Percentiles rank a stretch among this genome's conserved stretches.
Evolutionary conservation across 768 basidiomycete species (phyloP).

Genomic region (Amanita inopinata): DNA sequence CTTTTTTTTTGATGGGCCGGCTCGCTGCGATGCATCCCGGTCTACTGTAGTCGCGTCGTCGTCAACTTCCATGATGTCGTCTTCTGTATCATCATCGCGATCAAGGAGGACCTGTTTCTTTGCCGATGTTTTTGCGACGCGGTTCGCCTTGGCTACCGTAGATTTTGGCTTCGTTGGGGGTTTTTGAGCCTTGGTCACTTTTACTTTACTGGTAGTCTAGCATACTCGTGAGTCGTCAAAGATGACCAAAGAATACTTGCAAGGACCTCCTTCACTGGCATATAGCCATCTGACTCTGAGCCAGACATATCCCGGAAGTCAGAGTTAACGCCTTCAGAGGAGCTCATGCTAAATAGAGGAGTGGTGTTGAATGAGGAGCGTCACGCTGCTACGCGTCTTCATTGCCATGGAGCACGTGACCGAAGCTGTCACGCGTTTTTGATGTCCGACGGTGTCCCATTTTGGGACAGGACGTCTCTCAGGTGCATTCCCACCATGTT

Average conservation of each 20-base stretch:
- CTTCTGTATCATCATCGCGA: conserved; percentile 53
- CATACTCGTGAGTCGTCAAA: conserved; percentile 3
- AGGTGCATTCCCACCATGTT: not conserved
- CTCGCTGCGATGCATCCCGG: conserved; percentile 20
- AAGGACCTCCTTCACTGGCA: conserved; percentile 49
- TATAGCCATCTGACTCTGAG: conserved; percentile 62
- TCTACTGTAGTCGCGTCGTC: conserved; percentile 32
- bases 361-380: not conserved
- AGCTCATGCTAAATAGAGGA: conserved; percentile 41
- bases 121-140: conserved; percentile 41
- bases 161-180: conserved; percentile 33
- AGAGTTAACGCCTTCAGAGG: conserved; percentile 64
- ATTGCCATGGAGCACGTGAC: not conserved
- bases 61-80: conserved; percentile 30
- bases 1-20: conserved; percentile 57
- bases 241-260: not conserved
- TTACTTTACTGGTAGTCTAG: conserved; percentile 21
- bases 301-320: conserved; percentile 48
- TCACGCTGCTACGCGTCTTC: not conserved
- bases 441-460: no score
- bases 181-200: conserved; percentile 30
- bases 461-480: not conserved
- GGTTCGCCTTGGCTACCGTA: conserved; percentile 28
- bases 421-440: not conserved
- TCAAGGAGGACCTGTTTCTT: conserved; percentile 69